A percentile compares a stretch with the other conserved stretches of the same genome.
These are phyloP conservation scores for Saccharomycopsis javanensis DNA, from an alignment of 805 yeast species.

Conservation along the genomic window DNA sequence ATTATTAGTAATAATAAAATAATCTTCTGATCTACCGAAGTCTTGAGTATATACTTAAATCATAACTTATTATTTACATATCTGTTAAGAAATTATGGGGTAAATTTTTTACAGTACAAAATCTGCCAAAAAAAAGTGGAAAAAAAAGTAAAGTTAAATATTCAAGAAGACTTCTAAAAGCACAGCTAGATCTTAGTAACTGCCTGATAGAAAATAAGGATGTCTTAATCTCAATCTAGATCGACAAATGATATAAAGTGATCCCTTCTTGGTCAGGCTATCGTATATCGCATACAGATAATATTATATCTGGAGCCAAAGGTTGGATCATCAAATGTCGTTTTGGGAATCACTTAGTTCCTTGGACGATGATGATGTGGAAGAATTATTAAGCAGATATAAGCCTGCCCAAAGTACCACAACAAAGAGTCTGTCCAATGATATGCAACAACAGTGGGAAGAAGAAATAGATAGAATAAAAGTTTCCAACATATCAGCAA, in stretches of 20 bases:
- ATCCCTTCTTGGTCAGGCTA: background rate
- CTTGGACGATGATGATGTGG: background rate
- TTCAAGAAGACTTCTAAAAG: background rate
- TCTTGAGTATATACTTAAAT: too few species aligned
- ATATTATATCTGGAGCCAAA: background rate
- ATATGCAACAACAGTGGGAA: background rate
- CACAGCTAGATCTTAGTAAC: too few species aligned
- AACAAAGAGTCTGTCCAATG: background rate
- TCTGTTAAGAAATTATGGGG: too few species aligned
- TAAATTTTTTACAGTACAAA: too few species aligned
- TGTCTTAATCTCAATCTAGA: too few species aligned
- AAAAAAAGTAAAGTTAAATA: too few species aligned
- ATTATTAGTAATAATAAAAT: too few species aligned
- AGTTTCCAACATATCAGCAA: background rate
- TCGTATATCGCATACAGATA: too few species aligned
- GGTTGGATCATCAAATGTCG: background rate
- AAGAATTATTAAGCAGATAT: conserved; percentile 1
- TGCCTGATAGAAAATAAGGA: too few species aligned
- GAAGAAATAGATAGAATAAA: background rate
- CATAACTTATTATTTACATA: too few species aligned
- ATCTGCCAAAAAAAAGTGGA: too few species aligned
- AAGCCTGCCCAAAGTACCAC: background rate
- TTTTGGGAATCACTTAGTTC: conserved; percentile 1
- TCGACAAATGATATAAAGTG: background rate
- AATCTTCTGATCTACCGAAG: too few species aligned